Evolutionary conservation across 2,329 filamentous ascomycete genomes (phyloP).

Genomic region (Claviceps africana): DNA sequence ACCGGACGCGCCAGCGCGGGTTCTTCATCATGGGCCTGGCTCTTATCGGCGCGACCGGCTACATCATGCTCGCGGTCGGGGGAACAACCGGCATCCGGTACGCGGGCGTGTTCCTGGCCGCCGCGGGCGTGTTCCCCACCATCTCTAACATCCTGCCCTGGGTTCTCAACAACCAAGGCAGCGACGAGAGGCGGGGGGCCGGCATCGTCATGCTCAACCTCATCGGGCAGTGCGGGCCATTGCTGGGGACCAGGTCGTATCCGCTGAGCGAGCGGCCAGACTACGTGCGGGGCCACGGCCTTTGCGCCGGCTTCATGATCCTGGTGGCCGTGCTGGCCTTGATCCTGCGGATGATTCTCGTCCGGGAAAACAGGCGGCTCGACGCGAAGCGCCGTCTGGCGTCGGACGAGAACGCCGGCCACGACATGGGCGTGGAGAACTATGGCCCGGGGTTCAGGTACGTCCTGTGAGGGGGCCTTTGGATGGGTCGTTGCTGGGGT

Average conservation of each 20-base stretch:
- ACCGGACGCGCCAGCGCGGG: conserved; percentile 8
- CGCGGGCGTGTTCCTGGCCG: conserved; percentile 3
- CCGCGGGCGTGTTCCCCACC: conserved; percentile 4
- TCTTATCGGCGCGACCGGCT: conserved; percentile 4
- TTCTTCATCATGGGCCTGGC: conserved; percentile 4
- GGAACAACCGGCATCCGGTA: conserved; percentile 2
- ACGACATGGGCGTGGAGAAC: conserved; percentile 1
- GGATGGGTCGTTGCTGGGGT: no score
- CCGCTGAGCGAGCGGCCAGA: conserved; percentile 1
- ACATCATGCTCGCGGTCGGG: conserved; percentile 4
- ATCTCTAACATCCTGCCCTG: conserved; percentile 6
- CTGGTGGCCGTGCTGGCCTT: conserved; percentile 8
- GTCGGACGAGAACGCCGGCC: background rate
- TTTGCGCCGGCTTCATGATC: conserved; percentile 6
- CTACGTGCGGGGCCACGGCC: conserved; percentile 4
- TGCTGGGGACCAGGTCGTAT: conserved; percentile 6
- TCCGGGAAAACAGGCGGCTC: conserved; percentile 7
- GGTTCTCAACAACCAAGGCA: conserved; percentile 6
- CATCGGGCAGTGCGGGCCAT: conserved; percentile 5
- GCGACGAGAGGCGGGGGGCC: conserved; percentile 5
- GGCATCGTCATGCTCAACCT: conserved; percentile 5
- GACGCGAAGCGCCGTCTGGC: background rate
- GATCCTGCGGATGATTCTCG: conserved; percentile 1
- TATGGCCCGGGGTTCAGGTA: conserved; percentile 6
- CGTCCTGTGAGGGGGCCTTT: conserved; percentile 5